These are phyloP conservation scores for Alloascoidea hylecoeti DNA, from an alignment of 805 yeast species.

Conservation along the genomic window DNA sequence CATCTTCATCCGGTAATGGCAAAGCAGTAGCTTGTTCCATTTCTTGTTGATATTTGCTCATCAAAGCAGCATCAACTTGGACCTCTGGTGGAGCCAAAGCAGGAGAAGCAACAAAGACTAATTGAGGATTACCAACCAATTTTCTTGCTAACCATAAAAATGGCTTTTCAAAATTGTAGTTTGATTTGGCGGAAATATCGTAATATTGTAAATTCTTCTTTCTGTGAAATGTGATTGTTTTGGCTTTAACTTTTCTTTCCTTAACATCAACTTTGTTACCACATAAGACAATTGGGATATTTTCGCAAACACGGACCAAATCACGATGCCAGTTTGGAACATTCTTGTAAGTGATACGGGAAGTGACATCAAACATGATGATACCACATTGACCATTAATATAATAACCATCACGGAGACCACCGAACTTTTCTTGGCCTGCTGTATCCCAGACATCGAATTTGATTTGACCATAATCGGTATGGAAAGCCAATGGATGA, in stretches of 20 bases:
- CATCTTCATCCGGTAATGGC: slow-evolving; percentile 99
- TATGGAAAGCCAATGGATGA: slow-evolving; percentile 95
- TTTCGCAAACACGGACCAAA: slow-evolving; percentile 98
- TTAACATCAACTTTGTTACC: slow-evolving; percentile 99
- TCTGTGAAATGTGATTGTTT: slow-evolving; percentile 99
- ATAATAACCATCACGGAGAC: slow-evolving; percentile 98
- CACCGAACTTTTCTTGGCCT: slow-evolving; percentile 99
- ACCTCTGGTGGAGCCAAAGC: slow-evolving; percentile 99
- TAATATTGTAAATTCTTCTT: slow-evolving; percentile 99
- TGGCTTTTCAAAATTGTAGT: slow-evolving; percentile 99
- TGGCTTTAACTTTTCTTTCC: slow-evolving; percentile 99
- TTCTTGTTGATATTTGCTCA: slow-evolving; percentile 98
- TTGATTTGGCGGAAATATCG: slow-evolving; percentile 98
- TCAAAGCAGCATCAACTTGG: slow-evolving; percentile 87
- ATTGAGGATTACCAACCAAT: slow-evolving; percentile 93
- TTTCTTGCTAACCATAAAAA: slow-evolving; percentile 99
- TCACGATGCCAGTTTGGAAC: slow-evolving; percentile 99
- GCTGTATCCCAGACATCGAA: slow-evolving; percentile 99
- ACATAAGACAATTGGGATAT: slow-evolving; percentile 96
- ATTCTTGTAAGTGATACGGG: slow-evolving; percentile 98
- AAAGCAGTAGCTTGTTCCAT: slow-evolving; percentile 98
- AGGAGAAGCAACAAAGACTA: slow-evolving; percentile 98
- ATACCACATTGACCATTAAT: slow-evolving; percentile 99
- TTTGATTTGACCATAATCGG: slow-evolving; percentile 97
- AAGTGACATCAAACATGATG: slow-evolving; percentile 98